Conservation (phyloP, 2,329 filamentous ascomycete genomes). For the Aquanectria penicillioides region DNA sequence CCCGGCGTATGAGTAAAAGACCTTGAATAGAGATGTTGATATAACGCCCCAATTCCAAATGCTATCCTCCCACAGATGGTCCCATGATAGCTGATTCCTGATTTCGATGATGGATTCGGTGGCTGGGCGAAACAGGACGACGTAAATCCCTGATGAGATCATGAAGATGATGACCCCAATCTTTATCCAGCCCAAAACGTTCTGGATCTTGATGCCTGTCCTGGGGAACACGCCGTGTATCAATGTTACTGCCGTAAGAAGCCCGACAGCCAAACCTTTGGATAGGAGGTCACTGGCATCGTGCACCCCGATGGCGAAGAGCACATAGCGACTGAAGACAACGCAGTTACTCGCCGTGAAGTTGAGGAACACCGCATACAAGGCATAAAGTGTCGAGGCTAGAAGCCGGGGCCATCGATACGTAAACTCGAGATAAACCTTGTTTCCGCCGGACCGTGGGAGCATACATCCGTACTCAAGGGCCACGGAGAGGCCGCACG, state of each 20-base stretch:
- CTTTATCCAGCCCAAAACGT: slow-evolving; percentile 71
- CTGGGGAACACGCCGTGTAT: slow-evolving; percentile 68
- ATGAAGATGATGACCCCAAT: slow-evolving; percentile 69
- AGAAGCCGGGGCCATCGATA: slow-evolving; percentile 72
- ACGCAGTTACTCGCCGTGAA: slow-evolving; percentile 78
- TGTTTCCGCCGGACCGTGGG: slow-evolving; percentile 73
- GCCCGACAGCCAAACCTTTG: slow-evolving; percentile 65
- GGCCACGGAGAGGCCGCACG: slow-evolving; percentile 68
- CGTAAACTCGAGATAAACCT: slow-evolving; percentile 77
- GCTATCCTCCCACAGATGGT: slow-evolving; percentile 69
- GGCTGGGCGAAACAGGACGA: slow-evolving; percentile 58
- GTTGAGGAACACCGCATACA: slow-evolving; percentile 70
- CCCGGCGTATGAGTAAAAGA: slow-evolving; percentile 76
- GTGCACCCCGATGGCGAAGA: slow-evolving; percentile 66
- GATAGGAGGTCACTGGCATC: slow-evolving; percentile 60
- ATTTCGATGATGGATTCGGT: slow-evolving; percentile 18
- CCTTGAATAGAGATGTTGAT: slow-evolving; percentile 74
- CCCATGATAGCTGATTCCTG: slow-evolving; percentile 51
- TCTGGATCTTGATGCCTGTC: slow-evolving; percentile 68
- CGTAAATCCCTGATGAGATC: slow-evolving; percentile 68
- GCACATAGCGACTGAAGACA: slow-evolving; percentile 72
- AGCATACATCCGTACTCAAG: slow-evolving; percentile 78
- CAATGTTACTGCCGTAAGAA: slow-evolving; percentile 66
- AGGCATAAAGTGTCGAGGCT: slow-evolving; percentile 70
- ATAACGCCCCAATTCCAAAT: slow-evolving; percentile 76